phyloP scores from a whole-genome alignment of 2,329 filamentous ascomycete genomes.

The Knufia petricola region DNA sequence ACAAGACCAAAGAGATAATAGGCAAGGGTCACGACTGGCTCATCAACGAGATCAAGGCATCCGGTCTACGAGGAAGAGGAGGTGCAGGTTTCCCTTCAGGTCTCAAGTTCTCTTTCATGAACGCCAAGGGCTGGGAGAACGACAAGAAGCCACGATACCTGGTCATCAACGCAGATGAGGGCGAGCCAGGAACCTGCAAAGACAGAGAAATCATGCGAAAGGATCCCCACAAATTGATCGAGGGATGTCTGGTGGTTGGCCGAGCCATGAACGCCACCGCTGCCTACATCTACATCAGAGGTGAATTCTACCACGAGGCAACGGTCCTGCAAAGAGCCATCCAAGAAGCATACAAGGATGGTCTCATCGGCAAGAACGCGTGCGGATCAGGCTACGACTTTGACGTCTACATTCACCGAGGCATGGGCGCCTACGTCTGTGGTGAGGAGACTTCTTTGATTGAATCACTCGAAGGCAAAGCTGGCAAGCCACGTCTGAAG shows the following conservation, averaged over 20 bases:
- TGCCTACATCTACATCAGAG: conserved; percentile 98
- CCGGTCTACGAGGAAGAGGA: conserved; percentile 86
- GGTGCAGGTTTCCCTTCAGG: conserved; percentile 97
- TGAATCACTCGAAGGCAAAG: conserved; percentile 96
- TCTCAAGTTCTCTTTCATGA: conserved; percentile 99
- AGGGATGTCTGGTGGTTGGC: conserved; percentile 91
- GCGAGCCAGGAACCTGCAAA: conserved; percentile 98
- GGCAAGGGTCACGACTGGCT: conserved; percentile 98
- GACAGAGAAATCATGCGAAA: conserved; percentile 99
- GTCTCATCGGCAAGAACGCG: conserved; percentile 95
- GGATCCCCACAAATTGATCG: conserved; percentile 96
- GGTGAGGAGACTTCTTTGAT: conserved; percentile 98
- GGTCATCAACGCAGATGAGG: conserved; percentile 97
- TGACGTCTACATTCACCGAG: conserved; percentile 91
- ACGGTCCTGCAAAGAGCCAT: conserved; percentile 89
- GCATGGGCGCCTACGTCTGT: conserved; percentile 94
- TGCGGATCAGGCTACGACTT: conserved; percentile 97
- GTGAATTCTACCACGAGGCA: conserved; percentile 95
- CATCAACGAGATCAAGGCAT: conserved; percentile 94
- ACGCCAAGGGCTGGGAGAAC: conserved; percentile 99
- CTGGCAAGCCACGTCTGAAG: conserved; percentile 96
- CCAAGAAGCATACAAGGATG: conserved; percentile 92
- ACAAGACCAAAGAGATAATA: conserved; percentile 98
- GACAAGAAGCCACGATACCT: conserved; percentile 91
- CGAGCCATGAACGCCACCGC: conserved; percentile 98